phyloP scores from a whole-genome alignment of 306 rosid species.

The Lotus japonicus region DNA sequence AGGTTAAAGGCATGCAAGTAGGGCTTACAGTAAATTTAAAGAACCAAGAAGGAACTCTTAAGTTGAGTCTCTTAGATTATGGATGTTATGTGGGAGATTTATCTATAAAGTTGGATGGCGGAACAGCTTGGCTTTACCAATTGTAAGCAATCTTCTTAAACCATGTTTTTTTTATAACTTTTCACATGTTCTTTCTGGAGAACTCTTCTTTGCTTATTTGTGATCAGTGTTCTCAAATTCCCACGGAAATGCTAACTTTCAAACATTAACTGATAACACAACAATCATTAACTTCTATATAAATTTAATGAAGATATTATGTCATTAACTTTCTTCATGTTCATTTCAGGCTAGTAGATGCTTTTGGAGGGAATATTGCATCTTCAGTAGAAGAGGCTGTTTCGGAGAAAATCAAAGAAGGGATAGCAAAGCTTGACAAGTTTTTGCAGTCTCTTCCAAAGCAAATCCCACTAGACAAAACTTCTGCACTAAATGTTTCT shows the following conservation, averaged over 20 bases:
- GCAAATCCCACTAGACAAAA: slow-evolving; percentile 37
- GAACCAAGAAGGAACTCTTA: slow-evolving; percentile 61
- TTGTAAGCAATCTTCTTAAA: slow-evolving; percentile 43
- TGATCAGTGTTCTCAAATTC: no score
- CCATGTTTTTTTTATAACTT: slow-evolving; percentile 8
- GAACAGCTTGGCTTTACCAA: slow-evolving; percentile 92
- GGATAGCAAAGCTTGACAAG: slow-evolving; percentile 46
- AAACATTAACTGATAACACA: slow-evolving; percentile 2
- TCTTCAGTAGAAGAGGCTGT: slow-evolving; percentile 61
- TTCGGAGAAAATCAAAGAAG: slow-evolving; percentile 57
- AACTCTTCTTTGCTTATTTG: not conserved
- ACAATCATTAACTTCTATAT: not conserved
- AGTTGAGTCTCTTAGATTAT: slow-evolving; percentile 51
- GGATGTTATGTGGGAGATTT: slow-evolving; percentile 59
- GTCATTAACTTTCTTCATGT: slow-evolving; percentile 6
- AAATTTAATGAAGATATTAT: slow-evolving; percentile 1
- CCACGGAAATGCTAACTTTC: not conserved
- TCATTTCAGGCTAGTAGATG: slow-evolving; percentile 57
- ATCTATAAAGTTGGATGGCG: slow-evolving; percentile 68
- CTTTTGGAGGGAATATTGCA: slow-evolving; percentile 49
- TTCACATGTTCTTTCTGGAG: not conserved
- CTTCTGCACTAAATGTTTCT: slow-evolving; percentile 60
- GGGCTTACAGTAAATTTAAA: slow-evolving; percentile 52
- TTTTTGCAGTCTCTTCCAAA: slow-evolving; percentile 59
- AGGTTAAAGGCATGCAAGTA: slow-evolving; percentile 71